Evolutionary conservation across 1,139 yeast genomes (phyloP), one percentile per base, ranked within the genome.

Genomic region (Suhomyces bribrorum): DNA sequence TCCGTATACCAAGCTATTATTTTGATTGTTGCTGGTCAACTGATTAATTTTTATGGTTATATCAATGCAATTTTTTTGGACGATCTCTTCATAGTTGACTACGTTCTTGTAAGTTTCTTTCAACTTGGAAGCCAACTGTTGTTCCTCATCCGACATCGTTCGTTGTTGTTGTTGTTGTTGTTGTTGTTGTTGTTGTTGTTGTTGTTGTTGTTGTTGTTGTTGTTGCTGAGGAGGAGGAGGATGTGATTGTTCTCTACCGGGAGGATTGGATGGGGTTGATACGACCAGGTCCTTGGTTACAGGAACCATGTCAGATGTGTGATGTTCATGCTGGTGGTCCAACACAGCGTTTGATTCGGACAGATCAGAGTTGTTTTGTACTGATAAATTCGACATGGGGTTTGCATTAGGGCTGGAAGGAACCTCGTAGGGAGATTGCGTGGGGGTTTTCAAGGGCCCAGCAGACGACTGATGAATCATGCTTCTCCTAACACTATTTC

Each of bases 31-130:
- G 44, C 65, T 58, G 40, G 74, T 59, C 55, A 67, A 57, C 56
- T 77, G 70, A 63, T 73, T 67, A 60, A 78, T 65, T 45, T 76
- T 72, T 46, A 73, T 62, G 36, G 79, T 74, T 26, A 77, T 63
- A 37, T 76, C 81, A 14, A 77, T 67, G 58, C 83, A 83, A 45
- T 81, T 79, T 47, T 81, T 82, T 54, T 83, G 90, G 15, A 83
- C 79, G 41, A 79, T 77, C 44, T 81, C 81, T 62, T 83, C 90
- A 48, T 75, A 74, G 47, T 77, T 78, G 37, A 83, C 81, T 34
- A 84, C 83, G 40, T 77, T 70, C 50, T 82, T 82, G 57, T 83
- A 84, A 5, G 88, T 82, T 52, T 83, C 89, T 56, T 84, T 87
- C 22, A 83, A 59, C 51, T 83, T 83, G 4, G 84, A 71, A 4